Percentiles rank a stretch among this genome's conserved stretches.
Evolutionary conservation across 805 yeast genomes (phyloP).

Genomic region (Nakazawaea ambrosiae): DNA sequence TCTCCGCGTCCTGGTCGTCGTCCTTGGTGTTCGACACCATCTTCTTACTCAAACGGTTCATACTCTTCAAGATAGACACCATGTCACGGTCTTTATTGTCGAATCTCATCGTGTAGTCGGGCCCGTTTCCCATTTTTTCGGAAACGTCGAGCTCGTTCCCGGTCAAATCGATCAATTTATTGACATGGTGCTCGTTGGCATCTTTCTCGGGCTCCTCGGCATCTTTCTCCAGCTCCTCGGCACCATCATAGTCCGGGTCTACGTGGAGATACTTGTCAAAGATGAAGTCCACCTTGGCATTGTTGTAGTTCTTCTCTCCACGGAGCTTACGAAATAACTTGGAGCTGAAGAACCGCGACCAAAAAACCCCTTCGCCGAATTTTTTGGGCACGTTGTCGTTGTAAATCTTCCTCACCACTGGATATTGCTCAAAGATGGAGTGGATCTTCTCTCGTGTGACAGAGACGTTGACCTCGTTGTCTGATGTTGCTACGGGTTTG

Average conservation of each 20-base stretch:
- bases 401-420: constrained; percentile 83
- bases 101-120: constrained; percentile 82
- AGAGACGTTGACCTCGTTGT: constrained; percentile 88
- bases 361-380: constrained; percentile 83
- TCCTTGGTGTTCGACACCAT: constrained; percentile 57
- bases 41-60: constrained; percentile 81
- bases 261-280: constrained; percentile 76
- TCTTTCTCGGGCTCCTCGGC: constrained; percentile 9
- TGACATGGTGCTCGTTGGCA: constrained; percentile 38
- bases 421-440: constrained; percentile 88
- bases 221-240: constrained; percentile 29
- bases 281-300: constrained; percentile 76
- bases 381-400: constrained; percentile 80
- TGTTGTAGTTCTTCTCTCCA: constrained; percentile 76
- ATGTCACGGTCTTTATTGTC: constrained; percentile 57
- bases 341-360: constrained; percentile 94
- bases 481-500: constrained; percentile 87
- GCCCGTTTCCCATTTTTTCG: constrained; percentile 66
- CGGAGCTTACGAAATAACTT: constrained; percentile 79
- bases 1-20: constrained; percentile 28
- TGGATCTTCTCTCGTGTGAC: constrained; percentile 86
- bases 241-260: constrained; percentile 49
- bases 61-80: constrained; percentile 70
- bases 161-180: constrained; percentile 66
- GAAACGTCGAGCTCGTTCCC: constrained; percentile 83